These are phyloP conservation scores for Barnettozyma californica DNA, from an alignment of 805 yeast genomes.

Conservation along the genomic window DNA sequence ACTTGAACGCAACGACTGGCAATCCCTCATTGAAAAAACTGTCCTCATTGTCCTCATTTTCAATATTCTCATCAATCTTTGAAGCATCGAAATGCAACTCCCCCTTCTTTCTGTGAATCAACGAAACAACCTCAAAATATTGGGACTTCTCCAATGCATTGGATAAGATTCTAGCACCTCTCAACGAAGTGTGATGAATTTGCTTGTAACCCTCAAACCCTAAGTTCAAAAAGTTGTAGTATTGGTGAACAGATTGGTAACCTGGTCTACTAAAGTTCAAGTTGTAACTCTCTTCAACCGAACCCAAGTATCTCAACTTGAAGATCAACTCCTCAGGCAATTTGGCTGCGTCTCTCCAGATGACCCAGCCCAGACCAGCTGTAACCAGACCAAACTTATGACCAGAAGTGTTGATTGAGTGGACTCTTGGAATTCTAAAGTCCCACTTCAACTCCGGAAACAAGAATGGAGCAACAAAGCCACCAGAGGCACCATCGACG, in stretches of 20 bases:
- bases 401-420: slow-evolving; percentile 83
- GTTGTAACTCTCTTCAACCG: slow-evolving; percentile 80
- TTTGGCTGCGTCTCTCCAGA: slow-evolving; percentile 63
- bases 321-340: slow-evolving; percentile 72
- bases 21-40: slow-evolving; percentile 60
- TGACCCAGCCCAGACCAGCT: slow-evolving; percentile 90
- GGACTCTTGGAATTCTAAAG: slow-evolving; percentile 70
- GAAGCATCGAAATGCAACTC: slow-evolving; percentile 20
- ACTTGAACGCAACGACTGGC: slow-evolving; percentile 85
- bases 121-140: slow-evolving; percentile 68
- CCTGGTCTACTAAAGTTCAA: slow-evolving; percentile 92
- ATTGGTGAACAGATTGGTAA: slow-evolving; percentile 83
- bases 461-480: slow-evolving; percentile 78
- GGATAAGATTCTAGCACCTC: slow-evolving; percentile 66
- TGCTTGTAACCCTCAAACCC: slow-evolving; percentile 70
- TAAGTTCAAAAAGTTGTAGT: slow-evolving; percentile 66
- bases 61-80: slow-evolving; percentile 24
- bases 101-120: slow-evolving; percentile 61
- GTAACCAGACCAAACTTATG: slow-evolving; percentile 90
- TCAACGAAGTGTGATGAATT: slow-evolving; percentile 55
- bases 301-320: slow-evolving; percentile 80
- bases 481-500: slow-evolving; percentile 94
- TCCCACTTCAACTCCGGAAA: slow-evolving; percentile 82
- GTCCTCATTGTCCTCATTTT: slow-evolving; percentile 33
- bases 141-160: slow-evolving; percentile 58